These are phyloP conservation scores for Annona squamosa DNA, from an alignment of 164 flowering plant species.

Conservation along the genomic window DNA sequence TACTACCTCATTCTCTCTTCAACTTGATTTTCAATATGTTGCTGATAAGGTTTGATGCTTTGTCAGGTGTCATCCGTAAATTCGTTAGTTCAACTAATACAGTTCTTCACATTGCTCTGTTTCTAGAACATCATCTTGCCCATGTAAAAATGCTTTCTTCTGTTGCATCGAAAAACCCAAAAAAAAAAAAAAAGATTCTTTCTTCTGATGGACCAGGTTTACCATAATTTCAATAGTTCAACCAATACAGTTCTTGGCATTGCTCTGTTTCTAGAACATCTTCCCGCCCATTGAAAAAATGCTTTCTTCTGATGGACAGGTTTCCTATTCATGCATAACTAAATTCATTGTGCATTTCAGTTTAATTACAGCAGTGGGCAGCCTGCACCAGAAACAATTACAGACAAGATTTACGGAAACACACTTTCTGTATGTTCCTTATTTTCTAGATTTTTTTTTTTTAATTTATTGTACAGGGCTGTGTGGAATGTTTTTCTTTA, in stretches of 20 bases:
- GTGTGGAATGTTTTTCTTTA: background rate
- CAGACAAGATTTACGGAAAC: conserved; percentile 97
- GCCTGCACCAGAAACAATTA: conserved; percentile 96
- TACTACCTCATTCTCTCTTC: background rate
- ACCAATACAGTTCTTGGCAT: background rate
- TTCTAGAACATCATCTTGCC: background rate
- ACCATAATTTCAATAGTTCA: background rate
- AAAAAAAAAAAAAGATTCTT: no score
- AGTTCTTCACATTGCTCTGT: background rate
- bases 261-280: background rate
- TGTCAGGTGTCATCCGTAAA: background rate
- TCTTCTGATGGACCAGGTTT: no score
- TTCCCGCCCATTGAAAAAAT: background rate
- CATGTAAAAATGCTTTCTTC: background rate
- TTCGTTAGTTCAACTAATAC: background rate
- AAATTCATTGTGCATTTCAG: conserved; percentile 29
- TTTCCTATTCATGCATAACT: background rate
- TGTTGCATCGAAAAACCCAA: background rate
- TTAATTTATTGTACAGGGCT: background rate
- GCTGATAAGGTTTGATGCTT: background rate
- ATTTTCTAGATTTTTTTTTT: background rate
- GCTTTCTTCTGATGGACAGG: background rate
- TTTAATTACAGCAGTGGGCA: conserved; percentile 98
- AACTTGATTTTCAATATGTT: background rate
- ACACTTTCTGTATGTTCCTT: conserved; percentile 73